Percentiles rank a stretch among this genome's conserved stretches.
Conservation (phyloP, 495 filamentous ascomycete genomes). For the Coniosporium apollinis region DNA sequence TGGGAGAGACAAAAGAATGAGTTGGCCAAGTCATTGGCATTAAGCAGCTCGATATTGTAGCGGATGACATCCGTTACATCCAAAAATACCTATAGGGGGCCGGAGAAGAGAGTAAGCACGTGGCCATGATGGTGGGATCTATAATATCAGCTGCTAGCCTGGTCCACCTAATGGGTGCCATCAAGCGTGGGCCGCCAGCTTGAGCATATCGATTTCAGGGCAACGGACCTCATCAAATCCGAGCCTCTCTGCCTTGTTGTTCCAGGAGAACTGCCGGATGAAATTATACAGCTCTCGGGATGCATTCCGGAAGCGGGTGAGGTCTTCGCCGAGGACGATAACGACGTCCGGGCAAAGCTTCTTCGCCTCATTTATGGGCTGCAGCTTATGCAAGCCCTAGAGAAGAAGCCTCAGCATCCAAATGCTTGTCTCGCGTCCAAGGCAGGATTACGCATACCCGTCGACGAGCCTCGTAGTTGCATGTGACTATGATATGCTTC, state of each 20-base stretch:
- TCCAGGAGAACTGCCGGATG: conserved; percentile 56
- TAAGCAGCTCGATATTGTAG: conserved; percentile 59
- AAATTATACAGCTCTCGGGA: conserved; percentile 65
- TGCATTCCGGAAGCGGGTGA: conserved; percentile 68
- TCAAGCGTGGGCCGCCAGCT: background rate
- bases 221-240: conserved; percentile 63
- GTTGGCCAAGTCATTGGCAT: conserved; percentile 39
- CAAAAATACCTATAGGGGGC: conserved; percentile 42
- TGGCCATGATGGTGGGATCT: too few relatives aligned
- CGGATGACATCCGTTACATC: conserved; percentile 75
- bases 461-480: conserved; percentile 75
- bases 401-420: too few relatives aligned
- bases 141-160: background rate
- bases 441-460: conserved; percentile 14
- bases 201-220: background rate
- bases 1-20: conserved; percentile 71
- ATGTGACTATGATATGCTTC: conserved; percentile 87
- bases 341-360: conserved; percentile 69
- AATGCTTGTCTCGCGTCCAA: conserved; percentile 5
- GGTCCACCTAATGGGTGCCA: background rate
- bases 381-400: conserved; percentile 69
- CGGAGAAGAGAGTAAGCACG: conserved; percentile 8
- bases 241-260: conserved; percentile 53
- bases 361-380: conserved; percentile 66
- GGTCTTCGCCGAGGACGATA: conserved; percentile 72